Evolutionary conservation across 192 early-diverging fungal genomes (phyloP).

Genomic region (Mortierella claussenii): DNA sequence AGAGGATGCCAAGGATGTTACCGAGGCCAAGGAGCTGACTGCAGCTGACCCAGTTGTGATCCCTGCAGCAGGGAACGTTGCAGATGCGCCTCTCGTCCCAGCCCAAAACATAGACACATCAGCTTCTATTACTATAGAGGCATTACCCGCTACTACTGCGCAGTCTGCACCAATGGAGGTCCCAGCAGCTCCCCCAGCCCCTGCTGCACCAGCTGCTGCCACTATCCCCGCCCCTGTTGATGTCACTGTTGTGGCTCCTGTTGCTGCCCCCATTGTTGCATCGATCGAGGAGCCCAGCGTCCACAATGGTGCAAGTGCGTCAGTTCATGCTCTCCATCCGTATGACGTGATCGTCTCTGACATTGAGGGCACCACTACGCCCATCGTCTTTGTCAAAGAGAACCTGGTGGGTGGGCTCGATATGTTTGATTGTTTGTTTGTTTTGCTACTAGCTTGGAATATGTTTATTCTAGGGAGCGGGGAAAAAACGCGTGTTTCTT

Average conservation of each 20-base stretch:
- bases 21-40: conserved; percentile 10
- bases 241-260: not conserved
- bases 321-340: conserved; percentile 11
- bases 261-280: conserved; percentile 8
- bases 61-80: not conserved
- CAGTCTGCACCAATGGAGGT: not conserved
- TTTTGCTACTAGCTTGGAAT: not conserved
- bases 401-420: conserved; percentile 70
- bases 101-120: too few relatives aligned
- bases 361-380: conserved; percentile 96
- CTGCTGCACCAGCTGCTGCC: conserved; percentile 11
- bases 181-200: conserved; percentile 7
- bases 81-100: conserved; percentile 1
- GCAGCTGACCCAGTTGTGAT: not conserved
- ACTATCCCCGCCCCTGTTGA: conserved; percentile 36
- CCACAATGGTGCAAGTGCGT: not conserved
- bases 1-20: conserved; percentile 7
- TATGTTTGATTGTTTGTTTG: not conserved
- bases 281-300: conserved; percentile 25
- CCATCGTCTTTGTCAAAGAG: conserved; percentile 96
- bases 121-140: not conserved
- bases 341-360: conserved; percentile 80
- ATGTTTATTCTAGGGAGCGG: not conserved
- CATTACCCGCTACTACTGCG: not conserved
- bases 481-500: not conserved